These are phyloP conservation scores for Davidsoniella australis DNA, from an alignment of 2,329 filamentous ascomycete species.

Conservation along the genomic window DNA sequence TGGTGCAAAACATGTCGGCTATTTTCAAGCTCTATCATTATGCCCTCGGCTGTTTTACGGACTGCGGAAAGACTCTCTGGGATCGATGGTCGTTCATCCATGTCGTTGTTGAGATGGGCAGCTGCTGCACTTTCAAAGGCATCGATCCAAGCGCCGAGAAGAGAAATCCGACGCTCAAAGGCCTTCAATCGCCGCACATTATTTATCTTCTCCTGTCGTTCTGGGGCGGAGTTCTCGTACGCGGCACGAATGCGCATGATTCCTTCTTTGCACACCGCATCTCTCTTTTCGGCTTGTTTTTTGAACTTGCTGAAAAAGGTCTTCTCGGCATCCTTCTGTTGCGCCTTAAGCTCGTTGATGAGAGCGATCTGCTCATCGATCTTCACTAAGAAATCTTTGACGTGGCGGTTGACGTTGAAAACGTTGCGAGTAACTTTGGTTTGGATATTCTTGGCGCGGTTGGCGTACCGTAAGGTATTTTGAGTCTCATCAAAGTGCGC, in stretches of 20 bases:
- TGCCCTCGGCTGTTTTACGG: slow-evolving; percentile 75
- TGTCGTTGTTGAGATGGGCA: slow-evolving; percentile 31
- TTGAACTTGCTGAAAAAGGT: slow-evolving; percentile 75
- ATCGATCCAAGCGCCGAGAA: slow-evolving; percentile 83
- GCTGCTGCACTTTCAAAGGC: slow-evolving; percentile 77
- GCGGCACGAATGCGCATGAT: slow-evolving; percentile 62
- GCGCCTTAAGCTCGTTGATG: slow-evolving; percentile 86
- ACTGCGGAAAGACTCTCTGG: slow-evolving; percentile 55
- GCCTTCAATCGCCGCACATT: slow-evolving; percentile 70
- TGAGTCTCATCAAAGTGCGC: slow-evolving; percentile 96
- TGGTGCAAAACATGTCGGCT: slow-evolving; percentile 86
- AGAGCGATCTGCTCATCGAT: slow-evolving; percentile 97
- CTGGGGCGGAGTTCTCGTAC: slow-evolving; percentile 61
- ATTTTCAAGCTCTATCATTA: slow-evolving; percentile 73
- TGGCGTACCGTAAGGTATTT: slow-evolving; percentile 92
- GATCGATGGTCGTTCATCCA: slow-evolving; percentile 23
- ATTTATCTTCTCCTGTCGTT: slow-evolving; percentile 62
- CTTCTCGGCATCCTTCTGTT: slow-evolving; percentile 77
- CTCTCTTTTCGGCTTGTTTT: slow-evolving; percentile 76
- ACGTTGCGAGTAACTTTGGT: slow-evolving; percentile 99
- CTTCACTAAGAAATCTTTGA: slow-evolving; percentile 98
- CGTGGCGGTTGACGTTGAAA: slow-evolving; percentile 96
- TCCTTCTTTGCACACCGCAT: slow-evolving; percentile 58
- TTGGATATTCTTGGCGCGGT: slow-evolving; percentile 97
- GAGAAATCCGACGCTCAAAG: slow-evolving; percentile 66